These are phyloP conservation scores for Dictyophora rubrovolvata DNA, from an alignment of 768 basidiomycete species.

Conservation along the genomic window DNA sequence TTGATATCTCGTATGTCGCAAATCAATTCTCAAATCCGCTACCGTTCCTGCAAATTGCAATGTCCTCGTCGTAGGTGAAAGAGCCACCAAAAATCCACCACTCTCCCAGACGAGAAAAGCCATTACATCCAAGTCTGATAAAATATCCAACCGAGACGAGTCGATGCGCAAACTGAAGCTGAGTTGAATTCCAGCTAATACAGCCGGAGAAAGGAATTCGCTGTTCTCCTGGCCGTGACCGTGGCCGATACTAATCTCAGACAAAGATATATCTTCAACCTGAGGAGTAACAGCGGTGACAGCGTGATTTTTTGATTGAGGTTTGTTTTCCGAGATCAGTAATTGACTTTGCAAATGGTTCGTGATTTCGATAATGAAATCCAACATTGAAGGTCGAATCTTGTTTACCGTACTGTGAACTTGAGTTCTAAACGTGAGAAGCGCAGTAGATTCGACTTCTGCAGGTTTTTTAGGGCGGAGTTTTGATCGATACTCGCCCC, in stretches of 20 bases:
- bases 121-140: slow-evolving; percentile 87
- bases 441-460: slow-evolving; percentile 34
- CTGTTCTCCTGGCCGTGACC: background rate
- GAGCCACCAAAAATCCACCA: slow-evolving; percentile 77
- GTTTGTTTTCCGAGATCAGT: slow-evolving; percentile 35
- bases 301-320: slow-evolving; percentile 4
- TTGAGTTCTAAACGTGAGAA: slow-evolving; percentile 75
- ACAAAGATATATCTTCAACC: background rate
- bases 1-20: slow-evolving; percentile 44
- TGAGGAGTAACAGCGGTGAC: background rate
- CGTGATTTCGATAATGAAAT: slow-evolving; percentile 73
- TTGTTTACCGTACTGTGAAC: slow-evolving; percentile 84
- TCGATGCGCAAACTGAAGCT: slow-evolving; percentile 88
- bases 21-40: slow-evolving; percentile 67
- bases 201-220: slow-evolving; percentile 9
- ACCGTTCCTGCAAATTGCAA: slow-evolving; percentile 70
- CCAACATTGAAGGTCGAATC: slow-evolving; percentile 70
- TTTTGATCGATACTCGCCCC: slow-evolving; percentile 69
- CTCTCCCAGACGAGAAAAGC: slow-evolving; percentile 89
- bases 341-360: slow-evolving; percentile 61
- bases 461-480: slow-evolving; percentile 17
- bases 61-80: slow-evolving; percentile 63
- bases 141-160: slow-evolving; percentile 74
- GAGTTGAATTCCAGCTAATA: slow-evolving; percentile 50
- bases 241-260: background rate